Base-by-base conservation (phyloP, 1,139 yeast species). In the Yamadazyma dushanensis region DNA sequence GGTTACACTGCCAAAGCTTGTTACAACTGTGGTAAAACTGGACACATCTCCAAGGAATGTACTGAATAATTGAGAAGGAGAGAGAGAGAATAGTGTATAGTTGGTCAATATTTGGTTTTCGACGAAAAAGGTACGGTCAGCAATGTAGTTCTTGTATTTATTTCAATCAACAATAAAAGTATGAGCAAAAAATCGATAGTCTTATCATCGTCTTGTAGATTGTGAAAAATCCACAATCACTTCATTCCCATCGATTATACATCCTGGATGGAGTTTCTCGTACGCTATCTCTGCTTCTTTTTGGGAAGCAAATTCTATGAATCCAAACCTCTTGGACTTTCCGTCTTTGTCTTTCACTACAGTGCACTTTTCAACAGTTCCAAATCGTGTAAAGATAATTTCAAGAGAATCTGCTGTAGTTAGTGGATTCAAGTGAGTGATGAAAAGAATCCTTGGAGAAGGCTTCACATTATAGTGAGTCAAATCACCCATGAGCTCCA, bases 221-320 rank as follows among this genome's bases (percentile, higher is more conserved):
- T 82, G 89, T 33, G 83, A 75, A 60, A 81, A 82, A 52, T 82
- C 88, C 32, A 82, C 83, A 41, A 78, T 78, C 18, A 82, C 72
- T 34, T 83, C 64, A 21, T 73, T 57, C 36, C 83, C 89, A 50
- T 82, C 89, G 26, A 82, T 78, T 31, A 81, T 50, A 7, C 77
- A 83, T 3, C 59, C 54, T 9, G 73, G 73, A 29, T 77, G 76
- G 75, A 82, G 76, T 47, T 74, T 76, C 36, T 63, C 57, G 50
- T 78, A 82, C 0, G 88, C 88, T 17, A 53, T 45, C 46, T 82
- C 88, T 33, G 85, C 81, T 27, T 70, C 68, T 24, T 59, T 58
- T 41, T 63, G 63, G 2, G 58, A 52, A 17, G 63, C 70, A 50
- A 61, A 80, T 48, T 81, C 85, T 17, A 82, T 73, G 43, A 82